Percentiles rank a stretch among this genome's conserved stretches.
These are phyloP conservation scores for Fusarium fujikuroi DNA, from an alignment of 2,329 filamentous ascomycete genomes.

Conservation along the genomic window DNA sequence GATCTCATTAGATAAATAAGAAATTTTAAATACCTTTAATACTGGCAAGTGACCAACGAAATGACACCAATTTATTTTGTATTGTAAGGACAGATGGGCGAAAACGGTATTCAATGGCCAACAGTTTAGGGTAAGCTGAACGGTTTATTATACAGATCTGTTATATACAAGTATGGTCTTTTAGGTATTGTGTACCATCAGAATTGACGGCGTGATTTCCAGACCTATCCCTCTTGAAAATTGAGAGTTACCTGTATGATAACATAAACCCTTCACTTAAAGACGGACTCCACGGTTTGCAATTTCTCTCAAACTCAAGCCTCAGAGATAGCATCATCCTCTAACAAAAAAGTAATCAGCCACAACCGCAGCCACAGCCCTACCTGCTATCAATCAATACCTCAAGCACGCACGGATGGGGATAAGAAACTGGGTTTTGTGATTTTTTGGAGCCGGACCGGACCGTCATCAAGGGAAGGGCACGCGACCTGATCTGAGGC, in stretches of 20 bases:
- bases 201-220: neutral
- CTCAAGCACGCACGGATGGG: slow-evolving; percentile 13
- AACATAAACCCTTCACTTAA: neutral
- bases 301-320: too few relatives aligned
- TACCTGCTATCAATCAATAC: neutral
- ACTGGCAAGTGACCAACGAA: neutral
- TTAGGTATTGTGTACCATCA: neutral
- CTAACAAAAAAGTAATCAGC: neutral
- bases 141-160: neutral
- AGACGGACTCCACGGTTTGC: neutral
- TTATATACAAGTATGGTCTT: too few relatives aligned
- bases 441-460: slow-evolving; percentile 23
- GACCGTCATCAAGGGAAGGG: slow-evolving; percentile 17
- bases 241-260: neutral
- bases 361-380: slow-evolving; percentile 20
- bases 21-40: neutral
- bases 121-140: neutral
- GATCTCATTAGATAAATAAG: neutral
- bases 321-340: neutral
- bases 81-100: neutral
- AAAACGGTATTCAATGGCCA: neutral
- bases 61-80: too few relatives aligned
- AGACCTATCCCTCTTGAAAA: neutral
- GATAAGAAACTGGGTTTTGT: neutral
- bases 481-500: slow-evolving; percentile 26